Percentiles rank a stretch among this genome's conserved stretches.
Evolutionary conservation across 106 monocot genomes (phyloP).

Genomic region (Dendrobium catenatum): DNA sequence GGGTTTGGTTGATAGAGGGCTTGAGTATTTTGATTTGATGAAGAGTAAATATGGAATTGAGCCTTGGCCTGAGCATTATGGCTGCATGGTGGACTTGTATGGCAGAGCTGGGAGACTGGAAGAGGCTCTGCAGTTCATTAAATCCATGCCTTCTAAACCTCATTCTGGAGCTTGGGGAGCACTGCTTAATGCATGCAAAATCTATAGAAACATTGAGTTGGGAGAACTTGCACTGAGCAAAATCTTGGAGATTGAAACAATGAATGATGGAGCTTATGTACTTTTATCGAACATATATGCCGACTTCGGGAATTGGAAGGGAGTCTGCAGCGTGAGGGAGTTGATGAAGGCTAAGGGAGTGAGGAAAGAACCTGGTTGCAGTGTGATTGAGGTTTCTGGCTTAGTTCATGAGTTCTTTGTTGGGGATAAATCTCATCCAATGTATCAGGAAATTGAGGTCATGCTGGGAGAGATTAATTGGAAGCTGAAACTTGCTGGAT

Average conservation of each 20-base stretch:
- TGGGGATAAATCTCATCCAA: constrained; percentile 36
- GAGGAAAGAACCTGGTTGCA: constrained; percentile 72
- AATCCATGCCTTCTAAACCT: constrained; percentile 52
- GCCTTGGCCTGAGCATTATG: constrained; percentile 60
- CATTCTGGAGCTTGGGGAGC: constrained; percentile 65
- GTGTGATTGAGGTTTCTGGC: constrained; percentile 56
- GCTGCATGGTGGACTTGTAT: constrained; percentile 70
- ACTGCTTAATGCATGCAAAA: constrained; percentile 55
- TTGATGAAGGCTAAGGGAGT: constrained; percentile 64
- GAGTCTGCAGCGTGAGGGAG: constrained; percentile 43
- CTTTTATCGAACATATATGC: constrained; percentile 78
- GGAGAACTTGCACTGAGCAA: constrained; percentile 39
- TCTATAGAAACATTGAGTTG: constrained; percentile 34
- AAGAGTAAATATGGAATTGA: constrained; percentile 32
- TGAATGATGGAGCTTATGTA: constrained; percentile 75
- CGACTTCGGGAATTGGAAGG: constrained; percentile 54
- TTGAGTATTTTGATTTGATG: constrained; percentile 37
- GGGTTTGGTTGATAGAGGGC: constrained; percentile 44
- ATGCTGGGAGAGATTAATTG: constrained; percentile 30
- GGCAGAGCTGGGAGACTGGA: constrained; percentile 56
- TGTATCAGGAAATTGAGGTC: constrained; percentile 26
- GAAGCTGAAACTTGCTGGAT: constrained; percentile 33
- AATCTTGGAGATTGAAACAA: constrained; percentile 41
- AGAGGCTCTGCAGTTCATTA: constrained; percentile 47
- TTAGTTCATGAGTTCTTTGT: constrained; percentile 64